Percentiles rank a stretch among this genome's conserved stretches.
Conservation (phyloP, 2,329 filamentous ascomycete genomes). For the Coniochaeta sp. region DNA sequence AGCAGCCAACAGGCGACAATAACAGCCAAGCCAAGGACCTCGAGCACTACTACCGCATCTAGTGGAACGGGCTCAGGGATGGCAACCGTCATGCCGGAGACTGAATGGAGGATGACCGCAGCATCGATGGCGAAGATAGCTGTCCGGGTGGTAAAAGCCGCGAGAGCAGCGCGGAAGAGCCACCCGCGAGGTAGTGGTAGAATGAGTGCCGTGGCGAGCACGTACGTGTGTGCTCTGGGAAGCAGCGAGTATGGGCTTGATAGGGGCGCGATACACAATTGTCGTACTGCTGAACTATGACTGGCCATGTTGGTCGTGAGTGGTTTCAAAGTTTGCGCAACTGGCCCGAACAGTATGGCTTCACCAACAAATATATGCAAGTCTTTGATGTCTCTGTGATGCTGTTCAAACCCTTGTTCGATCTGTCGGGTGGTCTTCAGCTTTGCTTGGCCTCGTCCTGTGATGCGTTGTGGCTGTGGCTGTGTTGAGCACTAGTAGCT, state of each 20-base stretch:
- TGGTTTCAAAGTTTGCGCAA: too few relatives aligned
- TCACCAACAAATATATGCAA: neutral
- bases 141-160: slow-evolving; percentile 8
- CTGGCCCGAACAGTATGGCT: neutral
- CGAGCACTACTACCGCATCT: slow-evolving; percentile 10
- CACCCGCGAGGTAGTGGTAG: slow-evolving; percentile 7
- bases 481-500: neutral
- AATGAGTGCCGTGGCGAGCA: slow-evolving; percentile 5
- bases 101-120: slow-evolving; percentile 1
- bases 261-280: slow-evolving; percentile 7
- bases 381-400: neutral
- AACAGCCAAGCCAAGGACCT: slow-evolving; percentile 8
- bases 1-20: slow-evolving; percentile 9
- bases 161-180: slow-evolving; percentile 11
- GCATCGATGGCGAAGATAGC: slow-evolving; percentile 7
- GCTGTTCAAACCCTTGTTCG: neutral
- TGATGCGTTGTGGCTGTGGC: neutral
- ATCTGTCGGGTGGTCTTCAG: neutral
- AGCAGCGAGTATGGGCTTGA: slow-evolving; percentile 8
- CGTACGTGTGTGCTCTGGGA: slow-evolving; percentile 7
- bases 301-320: neutral
- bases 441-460: neutral
- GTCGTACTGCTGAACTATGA: neutral
- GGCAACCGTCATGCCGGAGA: neutral
- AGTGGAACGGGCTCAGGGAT: neutral